phyloP scores from a whole-genome alignment of 331 rosid genomes.

The Malus hybrid region DNA sequence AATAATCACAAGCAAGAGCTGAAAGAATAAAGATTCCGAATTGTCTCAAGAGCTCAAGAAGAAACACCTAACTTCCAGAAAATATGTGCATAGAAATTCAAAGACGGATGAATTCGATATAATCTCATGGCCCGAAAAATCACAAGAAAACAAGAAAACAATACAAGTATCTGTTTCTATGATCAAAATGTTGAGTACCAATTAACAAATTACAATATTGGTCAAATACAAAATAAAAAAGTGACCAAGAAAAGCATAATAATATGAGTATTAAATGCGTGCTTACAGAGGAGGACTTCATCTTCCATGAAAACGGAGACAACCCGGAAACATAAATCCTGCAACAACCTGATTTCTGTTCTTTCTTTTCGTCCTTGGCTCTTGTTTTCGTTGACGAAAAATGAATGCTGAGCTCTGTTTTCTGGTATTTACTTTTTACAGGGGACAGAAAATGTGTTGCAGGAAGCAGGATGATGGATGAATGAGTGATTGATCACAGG shows the following conservation, averaged over 20 bases:
- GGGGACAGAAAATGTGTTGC: neutral
- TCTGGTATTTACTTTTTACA: neutral
- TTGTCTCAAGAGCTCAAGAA: too few species aligned
- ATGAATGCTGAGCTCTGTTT: too few species aligned
- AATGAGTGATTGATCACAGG: neutral
- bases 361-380: neutral
- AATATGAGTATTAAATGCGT: neutral
- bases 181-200: too few species aligned
- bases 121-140: too few species aligned
- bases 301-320: neutral
- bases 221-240: neutral
- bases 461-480: neutral
- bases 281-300: slow-evolving; percentile 7
- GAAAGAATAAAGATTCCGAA: too few species aligned
- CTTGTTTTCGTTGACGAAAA: too few species aligned
- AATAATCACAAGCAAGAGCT: too few species aligned
- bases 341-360: neutral
- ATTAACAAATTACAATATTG: neutral
- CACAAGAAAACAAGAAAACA: neutral
- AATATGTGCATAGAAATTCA: too few species aligned
- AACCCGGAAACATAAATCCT: slow-evolving; percentile 1
- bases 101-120: too few species aligned
- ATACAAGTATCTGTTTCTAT: neutral
- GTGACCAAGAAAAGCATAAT: neutral
- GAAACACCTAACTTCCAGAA: too few species aligned